These are phyloP conservation scores for Phoma sp. DNA, from an alignment of 2,329 filamentous ascomycete genomes.

Conservation along the genomic window DNA sequence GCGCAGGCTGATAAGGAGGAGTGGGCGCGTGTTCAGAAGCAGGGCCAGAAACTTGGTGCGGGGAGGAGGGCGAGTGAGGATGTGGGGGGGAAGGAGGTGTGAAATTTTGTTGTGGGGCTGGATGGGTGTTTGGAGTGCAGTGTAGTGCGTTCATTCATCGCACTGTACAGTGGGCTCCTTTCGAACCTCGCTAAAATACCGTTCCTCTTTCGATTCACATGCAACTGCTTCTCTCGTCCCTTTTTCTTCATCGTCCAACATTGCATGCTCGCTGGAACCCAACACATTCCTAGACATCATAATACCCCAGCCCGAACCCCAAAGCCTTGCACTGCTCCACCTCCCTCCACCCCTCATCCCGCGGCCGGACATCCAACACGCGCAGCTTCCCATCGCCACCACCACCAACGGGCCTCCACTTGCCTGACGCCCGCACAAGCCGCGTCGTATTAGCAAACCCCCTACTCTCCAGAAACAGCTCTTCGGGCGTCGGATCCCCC, in stretches of 20 bases:
- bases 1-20: constrained; percentile 35
- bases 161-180: no score
- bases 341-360: constrained; percentile 31
- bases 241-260: no score
- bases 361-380: constrained; percentile 33
- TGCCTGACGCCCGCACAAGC: not conserved
- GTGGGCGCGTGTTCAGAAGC: constrained; percentile 46
- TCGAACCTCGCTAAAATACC: no score
- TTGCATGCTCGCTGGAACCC: no score
- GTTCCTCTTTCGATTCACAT: no score
- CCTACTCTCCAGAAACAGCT: constrained; percentile 29
- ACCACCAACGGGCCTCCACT: not conserved
- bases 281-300: constrained; percentile 8
- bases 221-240: no score
- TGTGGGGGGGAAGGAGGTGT: not conserved
- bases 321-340: constrained; percentile 35
- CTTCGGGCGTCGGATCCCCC: constrained; percentile 32
- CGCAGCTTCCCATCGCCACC: constrained; percentile 16
- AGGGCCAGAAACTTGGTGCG: constrained; percentile 25
- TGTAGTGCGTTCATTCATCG: no score
- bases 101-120: not conserved
- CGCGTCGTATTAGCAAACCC: constrained; percentile 19
- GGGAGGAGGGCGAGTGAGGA: constrained; percentile 12
- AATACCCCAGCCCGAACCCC: constrained; percentile 33
- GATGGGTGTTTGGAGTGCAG: no score